Evolutionary conservation across 345 rosid genomes (phyloP).

Genomic region (Pistacia vera): DNA sequence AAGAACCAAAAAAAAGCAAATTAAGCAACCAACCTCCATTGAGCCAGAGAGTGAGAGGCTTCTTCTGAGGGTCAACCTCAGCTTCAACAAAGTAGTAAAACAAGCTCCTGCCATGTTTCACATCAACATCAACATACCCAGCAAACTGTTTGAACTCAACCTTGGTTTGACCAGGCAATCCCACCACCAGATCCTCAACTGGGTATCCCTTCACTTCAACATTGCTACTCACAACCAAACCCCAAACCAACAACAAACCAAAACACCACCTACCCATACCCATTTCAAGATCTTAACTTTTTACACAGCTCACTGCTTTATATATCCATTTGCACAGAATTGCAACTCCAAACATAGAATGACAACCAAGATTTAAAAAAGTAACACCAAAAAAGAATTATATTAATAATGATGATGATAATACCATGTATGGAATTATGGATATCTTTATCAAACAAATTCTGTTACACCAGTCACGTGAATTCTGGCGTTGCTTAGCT

Average conservation of each 20-base stretch:
- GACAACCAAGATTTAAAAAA: background rate
- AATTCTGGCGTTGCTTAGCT: constrained; percentile 30
- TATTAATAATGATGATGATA: constrained; percentile 20
- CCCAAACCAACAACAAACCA: constrained; percentile 27
- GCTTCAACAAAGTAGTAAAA: constrained; percentile 95
- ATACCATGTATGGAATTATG: background rate
- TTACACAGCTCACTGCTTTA: constrained; percentile 10
- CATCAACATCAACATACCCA: constrained; percentile 84
- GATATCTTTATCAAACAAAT: constrained; percentile 21
- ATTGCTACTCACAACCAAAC: constrained; percentile 25
- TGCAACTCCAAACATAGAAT: background rate
- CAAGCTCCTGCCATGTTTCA: constrained; percentile 72
- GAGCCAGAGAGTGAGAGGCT: constrained; percentile 91
- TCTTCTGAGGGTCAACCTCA: constrained; percentile 51
- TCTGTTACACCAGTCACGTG: constrained; percentile 49
- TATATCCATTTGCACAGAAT: constrained; percentile 16
- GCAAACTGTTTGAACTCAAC: constrained; percentile 79
- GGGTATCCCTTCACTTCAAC: constrained; percentile 55
- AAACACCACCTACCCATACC: constrained; percentile 43
- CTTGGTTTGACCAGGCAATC: constrained; percentile 77
- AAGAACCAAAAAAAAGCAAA: background rate
- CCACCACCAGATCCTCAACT: constrained; percentile 71
- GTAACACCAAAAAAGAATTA: background rate
- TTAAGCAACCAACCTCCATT: constrained; percentile 66
- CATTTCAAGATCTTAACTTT: constrained; percentile 23